phyloP scores from a whole-genome alignment of 2,329 filamentous ascomycete genomes.

The Aspergillus pseudoglaucus region DNA sequence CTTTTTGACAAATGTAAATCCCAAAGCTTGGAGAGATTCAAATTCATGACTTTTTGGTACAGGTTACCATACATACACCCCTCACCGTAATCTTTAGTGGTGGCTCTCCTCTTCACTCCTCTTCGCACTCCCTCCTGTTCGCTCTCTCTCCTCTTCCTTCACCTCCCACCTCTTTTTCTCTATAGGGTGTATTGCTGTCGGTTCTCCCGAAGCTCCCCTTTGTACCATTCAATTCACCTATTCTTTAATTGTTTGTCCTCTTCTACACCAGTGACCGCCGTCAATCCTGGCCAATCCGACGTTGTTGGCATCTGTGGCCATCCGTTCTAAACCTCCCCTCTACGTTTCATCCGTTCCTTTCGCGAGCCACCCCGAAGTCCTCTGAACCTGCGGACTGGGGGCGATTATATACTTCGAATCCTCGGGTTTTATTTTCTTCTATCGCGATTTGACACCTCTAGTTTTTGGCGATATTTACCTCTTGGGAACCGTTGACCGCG shows the following conservation, averaged over 20 bases:
- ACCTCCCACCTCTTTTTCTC: not conserved
- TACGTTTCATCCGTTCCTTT: not conserved
- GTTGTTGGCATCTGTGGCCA: not conserved
- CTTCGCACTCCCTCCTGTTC: not conserved
- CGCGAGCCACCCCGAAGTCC: not conserved
- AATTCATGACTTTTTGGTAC: no score
- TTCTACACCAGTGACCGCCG: not conserved
- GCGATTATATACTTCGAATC: not conserved
- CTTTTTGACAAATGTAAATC: no score
- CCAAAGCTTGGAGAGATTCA: no score
- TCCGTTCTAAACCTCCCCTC: not conserved
- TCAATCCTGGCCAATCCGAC: not conserved
- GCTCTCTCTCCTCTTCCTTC: not conserved
- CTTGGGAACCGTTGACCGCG: conserved; percentile 8
- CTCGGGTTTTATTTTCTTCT: not conserved
- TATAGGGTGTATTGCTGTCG: not conserved
- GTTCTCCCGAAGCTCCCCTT: not conserved
- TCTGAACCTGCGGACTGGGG: not conserved
- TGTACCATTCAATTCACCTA: not conserved
- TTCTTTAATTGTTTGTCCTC: not conserved
- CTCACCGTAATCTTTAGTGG: not conserved
- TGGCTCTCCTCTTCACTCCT: not conserved
- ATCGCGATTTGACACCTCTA: not conserved
- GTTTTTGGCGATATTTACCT: not conserved
- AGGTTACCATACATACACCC: not conserved